Evolutionary conservation across 2,329 filamentous ascomycete species (phyloP).

Genomic region (Gliomastix tumulicola): DNA sequence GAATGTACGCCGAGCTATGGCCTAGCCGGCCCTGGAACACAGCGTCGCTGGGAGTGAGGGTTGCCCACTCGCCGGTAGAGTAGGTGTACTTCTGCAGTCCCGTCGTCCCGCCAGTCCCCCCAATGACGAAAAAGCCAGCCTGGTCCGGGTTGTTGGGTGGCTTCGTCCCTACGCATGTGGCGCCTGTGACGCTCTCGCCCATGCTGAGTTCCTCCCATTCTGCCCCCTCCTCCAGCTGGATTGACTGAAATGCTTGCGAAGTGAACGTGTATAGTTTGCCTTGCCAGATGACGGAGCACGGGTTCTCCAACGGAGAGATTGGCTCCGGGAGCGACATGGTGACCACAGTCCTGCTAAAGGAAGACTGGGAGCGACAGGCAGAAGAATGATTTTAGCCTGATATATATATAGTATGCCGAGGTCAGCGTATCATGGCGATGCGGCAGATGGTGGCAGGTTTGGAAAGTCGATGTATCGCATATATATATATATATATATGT

Average conservation of each 20-base stretch:
- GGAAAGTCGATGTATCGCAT: no score
- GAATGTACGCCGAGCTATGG: conserved; percentile 72
- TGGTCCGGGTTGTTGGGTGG: conserved; percentile 49
- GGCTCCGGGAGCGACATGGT: conserved; percentile 69
- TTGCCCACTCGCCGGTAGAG: conserved; percentile 44
- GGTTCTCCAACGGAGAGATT: conserved; percentile 60
- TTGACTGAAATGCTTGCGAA: conserved; percentile 64
- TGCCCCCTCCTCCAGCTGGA: conserved; percentile 61
- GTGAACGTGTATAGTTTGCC: conserved; percentile 84
- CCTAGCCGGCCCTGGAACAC: conserved; percentile 63
- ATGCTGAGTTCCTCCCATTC: conserved; percentile 61
- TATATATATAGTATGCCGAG: no score
- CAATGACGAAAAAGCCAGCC: conserved; percentile 72
- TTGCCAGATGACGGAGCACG: conserved; percentile 76
- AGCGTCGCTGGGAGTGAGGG: conserved; percentile 29
- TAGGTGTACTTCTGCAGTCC: conserved; percentile 68
- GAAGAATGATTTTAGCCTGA: no score
- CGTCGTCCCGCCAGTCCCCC: conserved; percentile 51
- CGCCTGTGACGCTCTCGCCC: conserved; percentile 67
- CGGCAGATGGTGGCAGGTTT: no score
- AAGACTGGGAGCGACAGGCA: no score
- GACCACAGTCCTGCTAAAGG: conserved; percentile 4
- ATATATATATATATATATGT: no score
- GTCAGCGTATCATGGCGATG: conserved; percentile 17
- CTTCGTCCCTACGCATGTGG: conserved; percentile 67